Conservation (phyloP, 148 eudicot genomes). For the Silene latifolia region DNA sequence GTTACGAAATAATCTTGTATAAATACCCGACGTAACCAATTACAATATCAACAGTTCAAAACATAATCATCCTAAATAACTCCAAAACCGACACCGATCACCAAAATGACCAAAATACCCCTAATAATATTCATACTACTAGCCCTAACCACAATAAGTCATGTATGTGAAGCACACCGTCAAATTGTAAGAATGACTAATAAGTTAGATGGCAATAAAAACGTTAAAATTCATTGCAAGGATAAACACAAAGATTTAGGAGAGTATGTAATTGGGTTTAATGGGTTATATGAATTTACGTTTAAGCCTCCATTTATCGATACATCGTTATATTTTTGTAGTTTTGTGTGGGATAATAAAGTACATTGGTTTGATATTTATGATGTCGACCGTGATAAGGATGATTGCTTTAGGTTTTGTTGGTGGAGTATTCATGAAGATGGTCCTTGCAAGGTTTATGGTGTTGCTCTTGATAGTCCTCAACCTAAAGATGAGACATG, state of each 20-base stretch:
- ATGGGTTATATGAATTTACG: background rate
- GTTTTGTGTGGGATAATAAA: background rate
- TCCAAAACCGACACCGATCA: background rate
- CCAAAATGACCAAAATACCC: background rate
- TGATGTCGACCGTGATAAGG: background rate
- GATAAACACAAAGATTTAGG: background rate
- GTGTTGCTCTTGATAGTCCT: background rate
- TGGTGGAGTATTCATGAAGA: constrained; percentile 9
- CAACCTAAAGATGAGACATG: background rate
- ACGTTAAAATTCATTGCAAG: background rate
- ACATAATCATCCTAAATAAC: background rate
- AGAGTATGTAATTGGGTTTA: background rate
- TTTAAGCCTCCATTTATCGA: background rate
- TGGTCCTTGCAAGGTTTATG: constrained; percentile 18
- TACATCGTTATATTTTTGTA: constrained; percentile 4
- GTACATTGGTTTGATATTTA: constrained; percentile 4
- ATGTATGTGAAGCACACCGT: background rate
- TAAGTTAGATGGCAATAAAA: background rate
- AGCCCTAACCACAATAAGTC: background rate
- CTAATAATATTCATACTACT: background rate
- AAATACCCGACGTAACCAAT: no score
- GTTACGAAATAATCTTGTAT: no score
- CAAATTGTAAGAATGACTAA: background rate
- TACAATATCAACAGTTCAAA: background rate
- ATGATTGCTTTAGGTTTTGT: background rate